Base-by-base conservation (phyloP, 768 basidiomycete genomes). In the Candolleomyces efflorescens region DNA sequence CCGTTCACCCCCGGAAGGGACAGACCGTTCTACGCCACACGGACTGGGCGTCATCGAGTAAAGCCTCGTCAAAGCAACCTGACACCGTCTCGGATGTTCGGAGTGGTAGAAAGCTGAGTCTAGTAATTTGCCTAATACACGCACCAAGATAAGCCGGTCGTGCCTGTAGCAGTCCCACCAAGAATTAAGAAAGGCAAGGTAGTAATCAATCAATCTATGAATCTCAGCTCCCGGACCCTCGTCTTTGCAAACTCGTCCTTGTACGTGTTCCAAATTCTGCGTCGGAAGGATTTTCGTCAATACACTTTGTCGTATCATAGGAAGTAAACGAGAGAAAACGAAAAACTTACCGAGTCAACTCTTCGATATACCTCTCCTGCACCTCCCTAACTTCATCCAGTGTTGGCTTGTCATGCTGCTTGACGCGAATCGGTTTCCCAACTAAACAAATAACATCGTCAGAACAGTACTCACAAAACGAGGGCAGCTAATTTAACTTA, bases 211-310 rank as follows among this genome's bases (percentile, higher is more conserved):
- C 37, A 53, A 38, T 53, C 51, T 15, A 53, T 36, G 18, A 53
- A 53, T 23, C 51, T 90, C 62, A 93, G 77, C 68, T 93, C 90
- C 61, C 82, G 78, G 56, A 83, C 82, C 44, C 94, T 80, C 26
- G 91, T 79, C 67, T 90, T 87, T 32, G 95, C 95, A 65, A 95
- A 97, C 54, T 87, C 81, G 67, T 98, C 90, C 72, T 98, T 98
- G 76, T 98, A 96, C 6, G 87, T 86, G 68, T 98, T 83, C 95
- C 95, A 98, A 62, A 98, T 96, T 51, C 94, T 97, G 24, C 15
- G 39, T 32, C 7, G 54, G 46, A 48, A 18, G 3, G n/a, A 50
- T 9, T 53, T 10, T 58, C 41, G 54, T 26, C 43, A 58, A 13
- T 32, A 32, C 11, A 32, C 32, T 11, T 5, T 7, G 32, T 32